A percentile compares a stretch with the other conserved stretches of the same genome.
Conservation (phyloP, 1,139 yeast genomes). For the Diutina sp. region DNA sequence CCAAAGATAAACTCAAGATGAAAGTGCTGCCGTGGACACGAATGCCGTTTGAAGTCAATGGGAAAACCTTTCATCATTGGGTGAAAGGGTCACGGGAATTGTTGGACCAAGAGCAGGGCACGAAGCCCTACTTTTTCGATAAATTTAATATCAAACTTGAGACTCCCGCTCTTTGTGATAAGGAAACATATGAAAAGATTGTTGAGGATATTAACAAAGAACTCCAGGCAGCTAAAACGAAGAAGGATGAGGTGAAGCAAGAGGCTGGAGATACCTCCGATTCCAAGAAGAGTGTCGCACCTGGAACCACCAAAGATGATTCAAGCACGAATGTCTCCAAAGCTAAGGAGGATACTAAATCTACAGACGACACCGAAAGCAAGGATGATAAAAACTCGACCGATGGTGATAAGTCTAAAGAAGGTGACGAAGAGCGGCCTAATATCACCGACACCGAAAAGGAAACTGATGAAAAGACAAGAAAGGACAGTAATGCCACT, state of each 20-base stretch:
- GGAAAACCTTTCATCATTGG: conserved; percentile 68
- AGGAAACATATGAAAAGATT: conserved; percentile 43
- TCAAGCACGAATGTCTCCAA: neutral
- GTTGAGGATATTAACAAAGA: conserved; percentile 27
- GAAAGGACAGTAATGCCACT: neutral
- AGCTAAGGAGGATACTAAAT: neutral
- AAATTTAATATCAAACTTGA: conserved; percentile 61
- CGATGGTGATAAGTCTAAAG: neutral
- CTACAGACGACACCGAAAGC: neutral
- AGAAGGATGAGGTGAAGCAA: conserved; percentile 10
- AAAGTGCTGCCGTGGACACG: conserved; percentile 71
- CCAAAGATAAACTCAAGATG: conserved; percentile 7
- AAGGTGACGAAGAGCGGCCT: neutral
- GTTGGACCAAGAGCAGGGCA: conserved; percentile 23
- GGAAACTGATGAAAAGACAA: neutral
- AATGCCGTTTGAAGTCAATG: conserved; percentile 44
- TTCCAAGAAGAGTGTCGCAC: conserved; percentile 5
- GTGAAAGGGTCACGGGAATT: conserved; percentile 59
- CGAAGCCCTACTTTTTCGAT: conserved; percentile 54
- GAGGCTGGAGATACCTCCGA: conserved; percentile 6
- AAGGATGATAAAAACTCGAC: neutral
- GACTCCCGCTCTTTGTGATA: conserved; percentile 57
- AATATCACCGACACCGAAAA: neutral
- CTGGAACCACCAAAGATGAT: conserved; percentile 5
- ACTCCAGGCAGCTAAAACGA: neutral